These are phyloP conservation scores for Cystobasidium onofrii DNA, from an alignment of 768 basidiomycete species.

Conservation along the genomic window DNA sequence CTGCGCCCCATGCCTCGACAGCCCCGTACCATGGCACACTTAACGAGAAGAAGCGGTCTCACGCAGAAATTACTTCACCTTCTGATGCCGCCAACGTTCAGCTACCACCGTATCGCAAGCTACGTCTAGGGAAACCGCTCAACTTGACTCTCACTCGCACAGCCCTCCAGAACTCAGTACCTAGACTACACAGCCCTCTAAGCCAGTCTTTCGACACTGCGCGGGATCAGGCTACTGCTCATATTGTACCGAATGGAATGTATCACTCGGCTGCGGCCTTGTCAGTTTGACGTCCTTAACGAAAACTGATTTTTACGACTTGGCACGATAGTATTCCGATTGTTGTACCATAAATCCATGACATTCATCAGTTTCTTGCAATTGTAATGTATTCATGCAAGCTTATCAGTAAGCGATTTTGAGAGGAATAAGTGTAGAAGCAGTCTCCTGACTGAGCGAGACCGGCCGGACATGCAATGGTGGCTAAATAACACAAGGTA, in stretches of 20 bases:
- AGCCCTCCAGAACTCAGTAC: background rate
- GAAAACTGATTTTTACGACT: too few species aligned
- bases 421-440: too few species aligned
- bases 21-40: background rate
- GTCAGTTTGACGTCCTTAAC: background rate
- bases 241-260: background rate
- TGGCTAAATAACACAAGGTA: too few species aligned
- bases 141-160: background rate
- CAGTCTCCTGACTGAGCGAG: too few species aligned
- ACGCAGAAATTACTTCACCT: background rate
- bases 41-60: background rate
- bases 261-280: background rate
- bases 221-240: background rate
- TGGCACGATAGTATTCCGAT: too few species aligned
- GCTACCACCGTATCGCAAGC: background rate
- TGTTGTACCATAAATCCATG: too few species aligned
- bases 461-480: too few species aligned
- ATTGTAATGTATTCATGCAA: too few species aligned
- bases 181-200: background rate
- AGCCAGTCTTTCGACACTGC: background rate
- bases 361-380: too few species aligned
- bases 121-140: background rate
- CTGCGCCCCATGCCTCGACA: too few species aligned
- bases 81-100: background rate
- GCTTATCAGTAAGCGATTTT: too few species aligned